Evolutionary conservation across 352 stramenopile species (phyloP), one percentile per base, ranked within the genome.

Genomic region (Elongisporangium senticosum): DNA sequence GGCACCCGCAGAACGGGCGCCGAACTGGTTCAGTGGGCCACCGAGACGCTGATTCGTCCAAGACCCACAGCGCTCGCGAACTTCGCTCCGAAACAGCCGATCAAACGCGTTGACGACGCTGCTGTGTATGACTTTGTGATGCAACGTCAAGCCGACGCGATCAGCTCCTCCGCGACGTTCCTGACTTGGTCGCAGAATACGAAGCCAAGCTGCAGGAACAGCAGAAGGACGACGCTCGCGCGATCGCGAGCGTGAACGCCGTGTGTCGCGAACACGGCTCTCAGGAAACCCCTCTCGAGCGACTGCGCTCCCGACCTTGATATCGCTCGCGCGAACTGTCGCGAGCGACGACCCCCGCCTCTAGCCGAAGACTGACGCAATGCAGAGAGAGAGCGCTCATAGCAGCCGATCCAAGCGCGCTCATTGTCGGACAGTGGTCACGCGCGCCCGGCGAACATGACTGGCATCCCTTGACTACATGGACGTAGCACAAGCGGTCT

Each of bases 121-220:
- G 4, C 28, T 4, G 28, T 61, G n/a, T 17, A 17, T 3, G 39
- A 67, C 20, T 49, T 64, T 50, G 19, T 59, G 19, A 11, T 28
- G 5, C 19, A 62, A 17, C 55, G 49, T 10, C 55, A 57, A 20
- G 56, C 55, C 2, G 23, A 61, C 14, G 48, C 26, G 1, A n/a
- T n/a, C n/a, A n/a, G n/a, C n/a, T n/a, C n/a, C 53, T 56, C 4
- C 53, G 33, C 14, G n/a, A 60, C 28, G 53, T 56, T 23, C 33
- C 59, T 15, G 59, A 39, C 6, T 39, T 39, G 28, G 28, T 39
- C 3, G 28, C 3, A 2, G 28, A 2, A 6, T 39, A 39, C 28
- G 28, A 39, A 2, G 28, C 28, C 28, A 39, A 6, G 3, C 10
- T 39, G 28, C 28, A n/a, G n/a, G n/a, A n/a, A n/a, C n/a, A 6